Base-by-base conservation (phyloP, 257 asterid genomes). In the Voacanga thouarsii region DNA sequence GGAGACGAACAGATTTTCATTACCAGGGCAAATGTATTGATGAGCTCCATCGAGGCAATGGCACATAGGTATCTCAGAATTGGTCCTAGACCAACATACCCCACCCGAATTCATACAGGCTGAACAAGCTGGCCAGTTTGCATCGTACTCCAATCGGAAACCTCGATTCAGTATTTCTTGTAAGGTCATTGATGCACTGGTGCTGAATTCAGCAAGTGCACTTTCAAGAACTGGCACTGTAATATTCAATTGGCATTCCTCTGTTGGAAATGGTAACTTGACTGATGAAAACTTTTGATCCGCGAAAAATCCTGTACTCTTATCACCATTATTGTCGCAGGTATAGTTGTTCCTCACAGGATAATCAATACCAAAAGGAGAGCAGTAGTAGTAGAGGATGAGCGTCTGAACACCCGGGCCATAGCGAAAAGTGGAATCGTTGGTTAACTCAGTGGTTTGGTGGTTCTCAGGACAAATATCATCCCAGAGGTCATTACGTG, bases 71-170 rank as follows among this genome's bases (percentile, higher is more conserved):
- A 10, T 39, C 0, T 8, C 0, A 2, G 15, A 24, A 61, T 75
- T 67, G 23, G 80, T 68, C n/a, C 57, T 45, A 15, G 72, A 30
- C 82, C 84, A 77, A 39, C 84, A 78, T 72, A 64, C 15, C 6
- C 87, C 87, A 3, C 70, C 28, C 0, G 87, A 56, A 1, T 0
- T 23, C 77, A 4, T 45, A 68, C 87, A 78, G 18, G 71, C 39
- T 4, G 21, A 11, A n/a, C 87, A 81, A 23, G 50, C 71, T 6
- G 0, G 0, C 60, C 68, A 67, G 8, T 79, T 41, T 24, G 68
- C 2, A 19, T 7, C 33, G 49, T 76, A 81, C 71, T 33, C 81
- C 65, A 81, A 56, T 3, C 16, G 0, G 53, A 81, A 72, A 59
- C 85, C 87, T 53, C 50, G 7, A 15, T 6, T 45, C 75, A 81